phyloP scores from a whole-genome alignment of 345 rosid genomes.

The Brassica carinata region DNA sequence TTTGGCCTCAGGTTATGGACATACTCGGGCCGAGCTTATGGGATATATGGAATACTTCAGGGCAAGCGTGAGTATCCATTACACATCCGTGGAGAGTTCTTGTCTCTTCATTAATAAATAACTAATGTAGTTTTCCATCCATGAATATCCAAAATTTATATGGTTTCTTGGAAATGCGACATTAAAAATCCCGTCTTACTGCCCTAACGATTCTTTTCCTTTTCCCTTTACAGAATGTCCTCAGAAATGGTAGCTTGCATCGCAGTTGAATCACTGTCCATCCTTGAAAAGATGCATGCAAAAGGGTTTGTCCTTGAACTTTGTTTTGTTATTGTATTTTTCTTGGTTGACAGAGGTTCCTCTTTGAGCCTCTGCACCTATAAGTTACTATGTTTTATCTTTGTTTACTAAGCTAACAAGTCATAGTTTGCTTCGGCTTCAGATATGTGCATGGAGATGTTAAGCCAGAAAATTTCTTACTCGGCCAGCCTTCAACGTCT shows the following conservation, averaged over 20 bases:
- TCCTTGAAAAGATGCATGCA: constrained; percentile 87
- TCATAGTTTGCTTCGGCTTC: constrained; percentile 26
- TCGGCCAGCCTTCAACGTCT: constrained; percentile 87
- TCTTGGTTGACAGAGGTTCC: constrained; percentile 7
- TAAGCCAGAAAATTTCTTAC: constrained; percentile 92
- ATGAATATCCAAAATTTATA: neutral
- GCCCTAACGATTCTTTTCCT: constrained; percentile 19
- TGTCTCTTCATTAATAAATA: neutral
- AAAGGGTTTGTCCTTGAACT: constrained; percentile 66
- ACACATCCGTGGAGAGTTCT: constrained; percentile 11
- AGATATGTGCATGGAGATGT: constrained; percentile 99
- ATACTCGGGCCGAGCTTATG: constrained; percentile 98
- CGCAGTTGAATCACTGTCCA: constrained; percentile 89
- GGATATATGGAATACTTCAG: constrained; percentile 96
- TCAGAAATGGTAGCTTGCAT: constrained; percentile 98
- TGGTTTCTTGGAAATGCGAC: constrained; percentile 4
- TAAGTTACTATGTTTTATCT: constrained; percentile 14
- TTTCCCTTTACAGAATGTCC: constrained; percentile 66
- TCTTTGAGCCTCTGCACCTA: neutral
- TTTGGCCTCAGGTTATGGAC: constrained; percentile 84
- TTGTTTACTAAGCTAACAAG: constrained; percentile 22
- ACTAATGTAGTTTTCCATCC: neutral
- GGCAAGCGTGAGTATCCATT: constrained; percentile 76
- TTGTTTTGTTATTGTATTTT: neutral
- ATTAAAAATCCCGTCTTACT: constrained; percentile 5